Base-by-base conservation (phyloP, 441 rosid genomes). In the Oxalis stricta region DNA sequence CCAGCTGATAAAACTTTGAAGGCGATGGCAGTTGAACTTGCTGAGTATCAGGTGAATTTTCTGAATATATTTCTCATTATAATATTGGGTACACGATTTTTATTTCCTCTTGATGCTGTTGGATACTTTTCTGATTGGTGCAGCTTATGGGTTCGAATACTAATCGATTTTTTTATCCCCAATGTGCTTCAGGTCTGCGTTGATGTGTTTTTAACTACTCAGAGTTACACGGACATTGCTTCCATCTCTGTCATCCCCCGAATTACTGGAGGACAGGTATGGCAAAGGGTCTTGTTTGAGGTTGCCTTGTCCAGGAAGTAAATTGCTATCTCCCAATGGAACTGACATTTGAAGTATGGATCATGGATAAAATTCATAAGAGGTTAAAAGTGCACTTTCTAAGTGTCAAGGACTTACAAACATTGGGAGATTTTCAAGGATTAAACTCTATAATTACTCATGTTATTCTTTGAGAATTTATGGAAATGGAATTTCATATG, bases 251-350 rank as follows among this genome's bases (percentile, higher is more conserved):
- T 72, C 60, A 73, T 88, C 61, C 95, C 97, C n/a, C 77, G 62
- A 65, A 84, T 83, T 32, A 79, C 95, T 30, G 97, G 97, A 61
- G 97, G 97, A 52, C 95, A 84, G 93, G 94, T 87, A 63, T 43
- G 18, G 51, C 18, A 36, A 32, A 43, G 38, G 41, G 19, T 55
- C 46, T 34, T 28, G 9, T 44, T 31, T 31, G 2, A 37, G 28
- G 18, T 44, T 19, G 19, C 16, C 18, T 10, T 38, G 41, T 11
- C 23, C 26, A 18, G 16, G 50, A 41, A 44, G 16, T 28, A 35
- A 44, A 34, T 26, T 21, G 23, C 21, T 48, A 20, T 20, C 22
- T 19, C 33, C n/a, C n/a, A n/a, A n/a, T n/a, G n/a, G n/a, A n/a
- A n/a, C n/a, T n/a, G n/a, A n/a, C n/a, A n/a, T n/a, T n/a, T n/a